phyloP scores from a whole-genome alignment of 805 yeast species.

The Kuraishia piskuri region DNA sequence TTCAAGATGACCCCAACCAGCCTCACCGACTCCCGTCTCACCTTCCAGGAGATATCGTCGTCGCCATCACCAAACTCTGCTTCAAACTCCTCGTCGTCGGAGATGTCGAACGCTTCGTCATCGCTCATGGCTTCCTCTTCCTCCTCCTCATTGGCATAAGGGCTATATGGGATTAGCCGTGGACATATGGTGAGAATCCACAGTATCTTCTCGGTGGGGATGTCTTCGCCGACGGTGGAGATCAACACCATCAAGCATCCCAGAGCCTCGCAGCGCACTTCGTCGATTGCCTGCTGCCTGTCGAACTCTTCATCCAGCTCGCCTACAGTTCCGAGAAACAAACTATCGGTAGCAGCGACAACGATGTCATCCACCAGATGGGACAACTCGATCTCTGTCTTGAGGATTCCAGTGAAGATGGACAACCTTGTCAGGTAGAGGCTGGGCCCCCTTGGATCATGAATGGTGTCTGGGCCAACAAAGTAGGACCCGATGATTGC shows the following conservation, averaged over 20 bases:
- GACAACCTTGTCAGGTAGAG: background rate
- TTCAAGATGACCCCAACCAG: conserved; percentile 30
- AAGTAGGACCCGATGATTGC: background rate
- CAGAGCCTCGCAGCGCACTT: conserved; percentile 7
- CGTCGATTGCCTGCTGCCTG: conserved; percentile 14
- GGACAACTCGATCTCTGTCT: background rate
- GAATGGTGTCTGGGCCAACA: background rate
- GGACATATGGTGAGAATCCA: background rate
- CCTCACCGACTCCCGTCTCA: conserved; percentile 44
- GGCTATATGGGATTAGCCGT: background rate
- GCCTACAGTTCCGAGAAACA: conserved; percentile 10
- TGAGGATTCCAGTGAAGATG: background rate
- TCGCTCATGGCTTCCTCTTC: conserved; percentile 11
- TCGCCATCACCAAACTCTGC: conserved; percentile 3
- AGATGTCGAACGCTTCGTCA: conserved; percentile 14
- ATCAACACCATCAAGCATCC: background rate
- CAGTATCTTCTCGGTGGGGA: background rate
- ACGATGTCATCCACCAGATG: background rate
- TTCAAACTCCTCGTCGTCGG: conserved; percentile 18
- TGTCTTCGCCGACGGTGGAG: background rate
- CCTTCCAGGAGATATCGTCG: conserved; percentile 49
- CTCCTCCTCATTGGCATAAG: conserved; percentile 23
- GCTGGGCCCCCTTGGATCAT: background rate
- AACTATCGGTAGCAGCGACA: background rate
- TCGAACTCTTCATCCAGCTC: conserved; percentile 12